These are phyloP conservation scores for Tephrocybe sp. DNA, from an alignment of 768 basidiomycete species.

Conservation along the genomic window DNA sequence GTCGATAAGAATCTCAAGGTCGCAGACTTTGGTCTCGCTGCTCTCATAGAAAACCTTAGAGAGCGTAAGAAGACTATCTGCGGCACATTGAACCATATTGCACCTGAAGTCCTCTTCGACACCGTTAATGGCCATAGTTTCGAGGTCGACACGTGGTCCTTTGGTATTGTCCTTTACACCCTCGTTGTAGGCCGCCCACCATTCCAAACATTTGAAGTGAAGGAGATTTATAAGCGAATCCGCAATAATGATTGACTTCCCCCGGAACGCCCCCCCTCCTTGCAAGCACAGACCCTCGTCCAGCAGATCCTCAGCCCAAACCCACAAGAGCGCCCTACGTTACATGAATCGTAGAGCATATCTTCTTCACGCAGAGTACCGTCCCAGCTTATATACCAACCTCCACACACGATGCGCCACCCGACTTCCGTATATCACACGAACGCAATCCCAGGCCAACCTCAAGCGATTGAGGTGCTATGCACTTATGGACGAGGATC, in stretches of 20 bases:
- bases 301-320: conserved; percentile 82
- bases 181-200: conserved; percentile 93
- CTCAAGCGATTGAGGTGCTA: conserved; percentile 63
- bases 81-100: conserved; percentile 98
- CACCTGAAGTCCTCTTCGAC: conserved; percentile 95
- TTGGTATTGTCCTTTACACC: conserved; percentile 96
- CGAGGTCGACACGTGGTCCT: conserved; percentile 97
- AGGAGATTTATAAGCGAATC: conserved; percentile 94
- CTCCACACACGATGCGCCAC: conserved; percentile 71
- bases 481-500: conserved; percentile 64
- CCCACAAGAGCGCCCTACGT: conserved; percentile 76
- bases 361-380: conserved; percentile 79
- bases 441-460: conserved; percentile 62
- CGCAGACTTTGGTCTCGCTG: conserved; percentile 96
- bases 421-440: conserved; percentile 71
- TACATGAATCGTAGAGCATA: conserved; percentile 84
- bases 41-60: conserved; percentile 92
- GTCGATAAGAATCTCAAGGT: conserved; percentile 92
- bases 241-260: conserved; percentile 88
- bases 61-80: conserved; percentile 99
- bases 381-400: conserved; percentile 80
- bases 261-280: conserved; percentile 64
- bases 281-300: conserved; percentile 74
- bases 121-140: conserved; percentile 96
- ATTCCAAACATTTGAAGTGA: conserved; percentile 98